Evolutionary conservation across 495 filamentous ascomycete genomes (phyloP), one percentile per base, ranked within the genome.

Genomic region (Penicillium coffeae): DNA sequence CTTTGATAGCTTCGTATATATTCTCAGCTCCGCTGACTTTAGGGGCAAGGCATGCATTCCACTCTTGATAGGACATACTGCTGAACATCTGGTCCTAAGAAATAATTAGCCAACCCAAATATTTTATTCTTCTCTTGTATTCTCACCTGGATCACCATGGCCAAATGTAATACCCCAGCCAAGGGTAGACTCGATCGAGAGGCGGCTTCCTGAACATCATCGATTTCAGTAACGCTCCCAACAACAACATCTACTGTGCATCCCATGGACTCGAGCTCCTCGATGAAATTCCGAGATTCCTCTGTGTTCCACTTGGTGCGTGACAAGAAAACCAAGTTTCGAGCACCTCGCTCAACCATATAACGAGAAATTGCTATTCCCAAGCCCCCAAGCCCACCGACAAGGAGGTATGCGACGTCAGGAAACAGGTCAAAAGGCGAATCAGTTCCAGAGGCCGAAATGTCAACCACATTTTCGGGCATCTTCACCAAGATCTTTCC

Each of bases 401-500:
- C 25, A 10, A 43, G 15, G 7, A 43, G 41, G 16, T 43, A 43
- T 10, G 41, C 3, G 3, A 15, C 10, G 22, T 8, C 7, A 30
- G 25, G 22, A 6, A 6, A 33, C 27, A 45, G 21, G 3, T 10
- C 27, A 3, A 41, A 6, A 1, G 0, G 35, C 1, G 38, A 13
- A 13, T 46, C 35, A 8, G 42, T 36, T 13, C 21, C 6, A 6
- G 18, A 1, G 14, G 21, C 0, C 20, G 14, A 13, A 21, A 27
- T 15, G 1, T 43, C 21, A 1, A 9, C 8, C 6, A 30, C 9
- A 8, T 22, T 13, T 13, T 42, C 33, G 1, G 43, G 44, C 12
- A 54, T 48, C 0, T 47, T 44, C 6, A 66, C 25, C 6, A 69
- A 40, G 3, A 78, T 58, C 44, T 79, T 80, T 3, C 76, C 75